phyloP scores from a whole-genome alignment of 1,284 basidiomycete genomes.

The Tilletia horrida region DNA sequence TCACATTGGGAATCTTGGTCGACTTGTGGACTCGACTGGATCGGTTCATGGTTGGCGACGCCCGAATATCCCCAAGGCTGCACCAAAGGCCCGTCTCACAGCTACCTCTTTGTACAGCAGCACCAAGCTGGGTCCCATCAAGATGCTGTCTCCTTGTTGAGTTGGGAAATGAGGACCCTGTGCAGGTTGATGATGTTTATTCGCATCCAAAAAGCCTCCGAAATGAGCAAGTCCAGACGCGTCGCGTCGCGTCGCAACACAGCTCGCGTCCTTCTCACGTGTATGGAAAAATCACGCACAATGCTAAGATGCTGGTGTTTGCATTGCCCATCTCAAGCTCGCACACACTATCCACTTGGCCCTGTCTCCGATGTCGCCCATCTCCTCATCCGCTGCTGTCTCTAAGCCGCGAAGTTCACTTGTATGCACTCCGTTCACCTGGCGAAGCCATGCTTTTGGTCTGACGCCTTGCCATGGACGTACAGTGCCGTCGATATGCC shows the following conservation, averaged over 20 bases:
- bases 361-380: slow-evolving; percentile 46
- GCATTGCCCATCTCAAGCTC: slow-evolving; percentile 29
- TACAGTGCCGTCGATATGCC: slow-evolving; percentile 30
- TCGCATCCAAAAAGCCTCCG: background rate
- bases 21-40: slow-evolving; percentile 24
- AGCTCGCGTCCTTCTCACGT: no score
- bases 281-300: background rate
- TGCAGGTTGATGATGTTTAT: background rate
- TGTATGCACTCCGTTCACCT: background rate
- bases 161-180: background rate
- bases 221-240: background rate
- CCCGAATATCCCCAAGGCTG: background rate
- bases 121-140: background rate
- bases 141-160: no score
- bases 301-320: no score
- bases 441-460: slow-evolving; percentile 3
- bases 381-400: slow-evolving; percentile 33
- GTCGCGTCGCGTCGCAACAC: background rate
- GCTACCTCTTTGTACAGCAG: background rate
- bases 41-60: background rate
- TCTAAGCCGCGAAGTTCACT: background rate
- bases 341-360: slow-evolving; percentile 47
- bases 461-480: slow-evolving; percentile 27
- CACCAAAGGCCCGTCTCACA: background rate
- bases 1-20: slow-evolving; percentile 52